Conservation (phyloP, 768 basidiomycete species). For the Boletus vinaceobasis region DNA sequence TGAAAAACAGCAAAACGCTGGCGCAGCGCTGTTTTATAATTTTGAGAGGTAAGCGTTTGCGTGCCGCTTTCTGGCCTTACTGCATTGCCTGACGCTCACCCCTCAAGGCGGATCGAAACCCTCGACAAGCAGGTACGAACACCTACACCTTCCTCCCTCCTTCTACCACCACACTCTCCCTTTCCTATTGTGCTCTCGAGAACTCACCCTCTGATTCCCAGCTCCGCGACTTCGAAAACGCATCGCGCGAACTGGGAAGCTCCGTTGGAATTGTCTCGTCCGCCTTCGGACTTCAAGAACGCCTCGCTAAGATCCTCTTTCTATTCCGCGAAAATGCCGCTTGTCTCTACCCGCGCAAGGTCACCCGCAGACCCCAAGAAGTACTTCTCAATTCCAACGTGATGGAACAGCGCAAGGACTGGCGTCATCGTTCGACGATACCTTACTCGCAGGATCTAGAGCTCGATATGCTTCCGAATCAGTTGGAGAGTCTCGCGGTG, state of each 20-base stretch:
- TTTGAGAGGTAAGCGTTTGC: slow-evolving; percentile 40
- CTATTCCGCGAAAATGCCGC: slow-evolving; percentile 55
- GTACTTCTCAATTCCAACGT: slow-evolving; percentile 31
- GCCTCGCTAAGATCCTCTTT: slow-evolving; percentile 46
- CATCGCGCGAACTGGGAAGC: slow-evolving; percentile 51
- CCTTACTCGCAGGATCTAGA: slow-evolving; percentile 39
- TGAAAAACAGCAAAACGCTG: slow-evolving; percentile 46
- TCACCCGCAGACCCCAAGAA: slow-evolving; percentile 37
- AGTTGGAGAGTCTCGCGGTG: slow-evolving; percentile 42
- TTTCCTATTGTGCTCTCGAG: neutral
- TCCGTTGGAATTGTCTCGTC: slow-evolving; percentile 55
- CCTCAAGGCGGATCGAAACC: slow-evolving; percentile 40
- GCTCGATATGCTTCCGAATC: slow-evolving; percentile 43
- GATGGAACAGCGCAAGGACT: slow-evolving; percentile 28
- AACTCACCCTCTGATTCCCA: slow-evolving; percentile 11
- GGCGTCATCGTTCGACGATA: slow-evolving; percentile 35
- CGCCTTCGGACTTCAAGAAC: slow-evolving; percentile 45
- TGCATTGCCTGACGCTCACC: neutral
- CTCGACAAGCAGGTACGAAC: slow-evolving; percentile 44
- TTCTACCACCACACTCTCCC: no score
- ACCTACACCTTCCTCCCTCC: neutral
- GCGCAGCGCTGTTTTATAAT: slow-evolving; percentile 40
- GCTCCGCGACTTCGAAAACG: slow-evolving; percentile 54
- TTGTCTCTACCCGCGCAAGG: slow-evolving; percentile 46
- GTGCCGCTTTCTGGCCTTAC: neutral